phyloP scores from a whole-genome alignment of 371 early-diverging fungal genomes.

The Haplosporangium sp. region DNA sequence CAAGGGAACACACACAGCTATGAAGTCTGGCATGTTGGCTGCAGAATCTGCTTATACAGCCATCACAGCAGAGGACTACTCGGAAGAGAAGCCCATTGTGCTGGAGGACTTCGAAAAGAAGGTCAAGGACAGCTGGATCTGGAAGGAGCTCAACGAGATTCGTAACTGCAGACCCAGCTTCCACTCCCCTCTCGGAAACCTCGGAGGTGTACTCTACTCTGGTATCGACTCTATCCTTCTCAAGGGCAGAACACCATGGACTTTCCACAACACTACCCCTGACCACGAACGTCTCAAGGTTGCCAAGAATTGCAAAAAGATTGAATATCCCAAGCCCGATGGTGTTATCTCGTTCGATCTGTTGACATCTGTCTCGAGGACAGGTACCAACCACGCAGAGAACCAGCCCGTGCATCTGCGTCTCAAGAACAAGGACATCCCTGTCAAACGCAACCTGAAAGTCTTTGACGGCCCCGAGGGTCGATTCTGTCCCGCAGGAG shows the following conservation, averaged over 20 bases:
- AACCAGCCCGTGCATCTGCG: conserved; percentile 96
- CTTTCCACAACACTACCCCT: conserved; percentile 89
- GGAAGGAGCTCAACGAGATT: conserved; percentile 90
- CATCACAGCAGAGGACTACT: conserved; percentile 60
- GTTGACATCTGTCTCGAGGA: conserved; percentile 91
- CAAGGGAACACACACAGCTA: conserved; percentile 98
- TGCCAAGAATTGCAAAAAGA: conserved; percentile 79
- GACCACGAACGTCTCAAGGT: conserved; percentile 86
- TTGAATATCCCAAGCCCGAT: conserved; percentile 98
- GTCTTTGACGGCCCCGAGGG: conserved; percentile 97
- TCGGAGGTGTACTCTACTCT: conserved; percentile 89
- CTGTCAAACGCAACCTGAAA: conserved; percentile 84
- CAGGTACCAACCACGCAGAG: conserved; percentile 96
- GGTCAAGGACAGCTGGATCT: conserved; percentile 92
- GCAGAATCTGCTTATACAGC: conserved; percentile 87
- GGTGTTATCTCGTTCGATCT: conserved; percentile 94
- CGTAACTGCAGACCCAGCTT: conserved; percentile 96
- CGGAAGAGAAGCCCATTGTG: conserved; percentile 62
- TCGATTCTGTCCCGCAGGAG: conserved; percentile 98
- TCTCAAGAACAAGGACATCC: conserved; percentile 75
- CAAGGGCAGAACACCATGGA: conserved; percentile 94
- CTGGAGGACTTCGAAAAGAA: conserved; percentile 83
- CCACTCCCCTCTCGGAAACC: conserved; percentile 89
- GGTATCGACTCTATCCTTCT: conserved; percentile 91
- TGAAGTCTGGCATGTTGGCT: conserved; percentile 95